phyloP scores from a whole-genome alignment of 2,329 filamentous ascomycete genomes.

The Fusarium nanum region DNA sequence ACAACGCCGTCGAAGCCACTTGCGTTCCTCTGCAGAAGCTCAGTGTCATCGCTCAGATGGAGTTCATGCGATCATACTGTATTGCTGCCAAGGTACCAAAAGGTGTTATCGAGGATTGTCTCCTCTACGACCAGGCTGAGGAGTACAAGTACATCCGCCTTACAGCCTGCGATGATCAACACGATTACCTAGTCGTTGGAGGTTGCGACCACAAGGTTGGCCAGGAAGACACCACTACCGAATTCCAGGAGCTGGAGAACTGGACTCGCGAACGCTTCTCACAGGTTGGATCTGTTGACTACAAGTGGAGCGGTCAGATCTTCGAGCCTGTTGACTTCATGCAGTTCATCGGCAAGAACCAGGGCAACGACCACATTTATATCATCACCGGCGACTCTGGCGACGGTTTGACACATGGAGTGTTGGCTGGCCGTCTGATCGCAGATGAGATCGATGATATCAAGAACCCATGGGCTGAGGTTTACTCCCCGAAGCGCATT shows the following conservation, averaged over 20 bases:
- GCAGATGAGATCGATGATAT: slow-evolving; percentile 64
- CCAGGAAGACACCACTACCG: slow-evolving; percentile 58
- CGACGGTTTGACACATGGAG: slow-evolving; percentile 67
- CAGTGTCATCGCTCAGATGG: slow-evolving; percentile 63
- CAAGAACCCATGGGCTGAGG: slow-evolving; percentile 60
- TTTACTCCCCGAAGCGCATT: slow-evolving; percentile 64
- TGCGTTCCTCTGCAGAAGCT: slow-evolving; percentile 67
- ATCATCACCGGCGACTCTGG: slow-evolving; percentile 68
- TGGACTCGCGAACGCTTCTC: slow-evolving; percentile 67
- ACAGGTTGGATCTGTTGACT: slow-evolving; percentile 61
- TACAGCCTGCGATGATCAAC: slow-evolving; percentile 62
- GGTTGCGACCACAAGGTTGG: slow-evolving; percentile 71
- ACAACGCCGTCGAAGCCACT: slow-evolving; percentile 64
- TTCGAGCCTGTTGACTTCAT: slow-evolving; percentile 66
- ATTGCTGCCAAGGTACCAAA: slow-evolving; percentile 66
- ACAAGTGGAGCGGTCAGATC: slow-evolving; percentile 68
- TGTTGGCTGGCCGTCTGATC: slow-evolving; percentile 63
- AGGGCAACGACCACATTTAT: slow-evolving; percentile 62
- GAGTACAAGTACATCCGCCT: slow-evolving; percentile 67
- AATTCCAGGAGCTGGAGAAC: slow-evolving; percentile 62
- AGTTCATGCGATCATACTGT: slow-evolving; percentile 66
- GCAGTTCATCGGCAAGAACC: slow-evolving; percentile 67
- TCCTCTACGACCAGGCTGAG: slow-evolving; percentile 67
- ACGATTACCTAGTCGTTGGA: slow-evolving; percentile 67
- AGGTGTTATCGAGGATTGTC: slow-evolving; percentile 62